Evolutionary conservation across 805 yeast species (phyloP), one percentile per base, ranked within the genome.

Genomic region (Myxozyma geophila): DNA sequence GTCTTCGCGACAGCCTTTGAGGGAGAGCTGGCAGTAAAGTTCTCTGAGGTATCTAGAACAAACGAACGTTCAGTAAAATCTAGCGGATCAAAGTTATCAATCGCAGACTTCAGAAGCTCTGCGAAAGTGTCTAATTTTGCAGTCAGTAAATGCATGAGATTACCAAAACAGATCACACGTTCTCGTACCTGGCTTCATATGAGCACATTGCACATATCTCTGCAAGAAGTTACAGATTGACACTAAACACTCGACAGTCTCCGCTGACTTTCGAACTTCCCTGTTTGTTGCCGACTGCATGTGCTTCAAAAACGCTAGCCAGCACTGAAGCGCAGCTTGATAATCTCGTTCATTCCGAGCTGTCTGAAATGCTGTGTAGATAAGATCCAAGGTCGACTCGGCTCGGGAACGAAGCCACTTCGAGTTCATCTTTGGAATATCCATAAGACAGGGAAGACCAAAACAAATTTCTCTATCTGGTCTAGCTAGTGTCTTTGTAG

Each of bases 241-340:
- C 7, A 56, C 61, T 9, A 64, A 37, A n/a, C 67, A 57, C 7
- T 49, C 60, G 17, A 52, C 40, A 7, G 67, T 28, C 21, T 63
- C 68, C 1, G 61, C n/a, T 23, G 68, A 63, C 12, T 40, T 59
- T 33, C 67, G 63, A 19, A 64, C 66, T 40, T 64, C 68, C 15
- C 68, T 48, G 40, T 50, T 55, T 1, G 61, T 51, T 17, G 58
- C 51, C 0, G 60, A 40, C 4, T 56, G 58, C 10, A 64, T 49
- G 40, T 47, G 58, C 37, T 39, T 46, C 55, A 64, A 47, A 19
- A 21, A 62, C 15, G 59, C 58, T 10, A 10, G 17, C 68, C 68
- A 64, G 28, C 67, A 48, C 15, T 17, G 23, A 8, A 55, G 40
- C 7, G 50, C 54, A 21, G 47, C 7, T 12, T 12, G 36, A 7